Base-by-base conservation (phyloP, 179 eudicot species). In the Beta corolliflora region DNA sequence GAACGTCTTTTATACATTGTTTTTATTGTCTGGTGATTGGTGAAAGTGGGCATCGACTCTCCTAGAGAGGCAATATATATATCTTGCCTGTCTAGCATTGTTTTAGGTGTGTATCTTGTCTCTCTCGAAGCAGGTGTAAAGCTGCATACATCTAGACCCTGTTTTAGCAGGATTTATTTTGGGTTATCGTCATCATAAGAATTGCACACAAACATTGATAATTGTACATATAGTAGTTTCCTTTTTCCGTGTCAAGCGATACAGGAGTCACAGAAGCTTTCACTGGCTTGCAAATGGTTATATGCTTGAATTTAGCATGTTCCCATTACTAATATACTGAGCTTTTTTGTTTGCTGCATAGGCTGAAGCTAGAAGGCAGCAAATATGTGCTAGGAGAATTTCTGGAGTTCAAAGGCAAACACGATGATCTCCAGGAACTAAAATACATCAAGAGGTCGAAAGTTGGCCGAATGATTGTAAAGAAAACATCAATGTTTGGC, bases 401-500 rank as follows among this genome's bases (percentile, higher is more conserved):
- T 87, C 31, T 92, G 70, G 97, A 93, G 83, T 93, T 95, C 69
- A 93, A 91, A 88, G 98, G 98, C 84, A 91, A 93, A 87, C 84
- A 87, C 59, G 98, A 95, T 48, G 98, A 95, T 82, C 75, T 84
- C 29, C 89, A 88, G 77, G 85, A 85, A 25, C 84, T 95, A 75
- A 83, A 89, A 85, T 81, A 81, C 78, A 88, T 95, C 66, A 92
- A 84, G 86, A 91, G 98, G 88, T 95, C 98, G 50, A 95, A 95
- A 92, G 90, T 95, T 77, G 84, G 88, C 79, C 93, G 81, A 54
- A 19, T 95, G 85, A 71, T 87, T 59, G 88, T 93, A 85, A 97
- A 92, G 81, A 93, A 88, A 85, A 90, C 92, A 29, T 90, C 97
- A 85, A 90, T 92, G 93, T 92, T 95, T 86, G 97, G 97, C 82